Evolutionary conservation across 148 eudicot species (phyloP).

Genomic region (Silene latifolia): DNA sequence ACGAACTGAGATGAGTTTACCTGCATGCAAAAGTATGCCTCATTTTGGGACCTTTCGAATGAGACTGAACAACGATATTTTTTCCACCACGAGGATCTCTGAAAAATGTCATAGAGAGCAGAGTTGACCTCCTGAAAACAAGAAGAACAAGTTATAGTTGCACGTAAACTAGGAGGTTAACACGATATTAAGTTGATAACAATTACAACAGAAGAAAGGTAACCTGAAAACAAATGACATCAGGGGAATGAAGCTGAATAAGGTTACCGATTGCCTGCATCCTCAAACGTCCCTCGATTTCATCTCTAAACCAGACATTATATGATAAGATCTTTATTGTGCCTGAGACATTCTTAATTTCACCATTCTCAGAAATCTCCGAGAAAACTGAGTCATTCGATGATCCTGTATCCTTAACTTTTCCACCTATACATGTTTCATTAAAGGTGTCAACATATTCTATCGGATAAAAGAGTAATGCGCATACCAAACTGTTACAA

Average conservation of each 20-base stretch:
- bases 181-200: not conserved
- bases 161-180: not conserved
- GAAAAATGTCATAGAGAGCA: conserved; percentile 54
- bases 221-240: conserved; percentile 94
- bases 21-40: conserved; percentile 89
- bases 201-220: not conserved
- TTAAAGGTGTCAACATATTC: not conserved
- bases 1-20: conserved; percentile 30
- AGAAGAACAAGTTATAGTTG: conserved; percentile 6
- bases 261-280: conserved; percentile 87
- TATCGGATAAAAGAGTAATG: not conserved
- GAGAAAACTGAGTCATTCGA: not conserved
- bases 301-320: conserved; percentile 94
- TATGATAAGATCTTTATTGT: conserved; percentile 70
- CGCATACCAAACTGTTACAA: not conserved
- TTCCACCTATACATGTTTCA: conserved; percentile 10
- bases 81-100: conserved; percentile 77
- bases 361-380: conserved; percentile 15
- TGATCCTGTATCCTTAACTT: conserved; percentile 10
- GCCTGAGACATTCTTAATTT: conserved; percentile 19
- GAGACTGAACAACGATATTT: conserved; percentile 62
- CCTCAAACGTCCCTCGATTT: conserved; percentile 66
- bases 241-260: conserved; percentile 76
- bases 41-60: conserved; percentile 32
- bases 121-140: conserved; percentile 80